Evolutionary conservation across 2,329 filamentous ascomycete species (phyloP).

Genomic region (Botryotinia narcissicola): DNA sequence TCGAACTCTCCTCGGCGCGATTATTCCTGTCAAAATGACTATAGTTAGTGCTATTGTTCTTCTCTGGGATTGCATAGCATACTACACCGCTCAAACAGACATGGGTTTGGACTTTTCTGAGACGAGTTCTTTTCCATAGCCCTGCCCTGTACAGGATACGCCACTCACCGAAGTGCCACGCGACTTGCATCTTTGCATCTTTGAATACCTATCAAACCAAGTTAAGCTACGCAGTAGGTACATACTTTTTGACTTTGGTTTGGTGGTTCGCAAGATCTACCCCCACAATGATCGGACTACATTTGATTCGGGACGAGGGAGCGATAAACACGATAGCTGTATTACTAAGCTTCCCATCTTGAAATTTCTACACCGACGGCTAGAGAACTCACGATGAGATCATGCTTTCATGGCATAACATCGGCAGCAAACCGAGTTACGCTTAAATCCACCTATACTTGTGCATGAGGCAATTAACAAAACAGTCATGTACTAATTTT

Average conservation of each 20-base stretch:
- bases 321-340: slow-evolving; percentile 17
- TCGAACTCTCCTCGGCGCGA: slow-evolving; percentile 25
- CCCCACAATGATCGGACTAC: slow-evolving; percentile 18
- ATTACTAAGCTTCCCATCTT: background rate
- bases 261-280: slow-evolving; percentile 20
- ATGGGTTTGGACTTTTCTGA: slow-evolving; percentile 22
- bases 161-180: slow-evolving; percentile 25
- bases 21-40: background rate
- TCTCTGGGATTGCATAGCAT: slow-evolving; percentile 27
- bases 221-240: slow-evolving; percentile 23
- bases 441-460: slow-evolving; percentile 12
- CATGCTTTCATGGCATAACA: slow-evolving; percentile 34
- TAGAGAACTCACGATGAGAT: slow-evolving; percentile 17
- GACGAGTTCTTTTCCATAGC: slow-evolving; percentile 24
- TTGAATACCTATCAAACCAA: slow-evolving; percentile 12
- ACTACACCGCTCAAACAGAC: slow-evolving; percentile 38
- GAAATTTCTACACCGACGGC: slow-evolving; percentile 15
- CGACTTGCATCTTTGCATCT: slow-evolving; percentile 21
- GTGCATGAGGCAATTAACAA: slow-evolving; percentile 4
- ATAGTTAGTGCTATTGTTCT: slow-evolving; percentile 26
- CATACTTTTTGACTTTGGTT: slow-evolving; percentile 8
- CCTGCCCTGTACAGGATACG: slow-evolving; percentile 24
- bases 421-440: slow-evolving; percentile 28
- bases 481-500: background rate
- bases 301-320: slow-evolving; percentile 17